These are phyloP conservation scores for Clitoria ternatea DNA, from an alignment of 306 rosid genomes.

Conservation along the genomic window DNA sequence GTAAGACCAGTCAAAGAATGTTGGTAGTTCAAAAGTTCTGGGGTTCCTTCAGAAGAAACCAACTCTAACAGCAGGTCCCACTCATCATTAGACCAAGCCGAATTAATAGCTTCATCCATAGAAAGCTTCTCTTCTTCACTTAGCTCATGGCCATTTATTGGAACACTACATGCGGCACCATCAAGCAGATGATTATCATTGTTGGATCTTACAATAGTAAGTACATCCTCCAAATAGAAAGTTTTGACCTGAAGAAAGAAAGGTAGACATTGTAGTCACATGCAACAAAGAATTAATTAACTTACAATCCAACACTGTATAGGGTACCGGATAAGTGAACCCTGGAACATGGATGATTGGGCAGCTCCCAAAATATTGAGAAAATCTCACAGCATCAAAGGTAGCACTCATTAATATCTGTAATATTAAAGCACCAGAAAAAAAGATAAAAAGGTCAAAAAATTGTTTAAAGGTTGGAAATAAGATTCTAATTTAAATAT, in stretches of 20 bases:
- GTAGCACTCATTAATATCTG: slow-evolving; percentile 99
- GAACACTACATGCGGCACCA: slow-evolving; percentile 26
- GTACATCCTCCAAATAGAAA: slow-evolving; percentile 86
- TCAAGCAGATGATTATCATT: slow-evolving; percentile 57
- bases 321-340: slow-evolving; percentile 80
- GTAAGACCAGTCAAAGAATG: slow-evolving; percentile 75
- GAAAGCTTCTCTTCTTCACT: slow-evolving; percentile 62
- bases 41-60: slow-evolving; percentile 56
- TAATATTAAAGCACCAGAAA: slow-evolving; percentile 13
- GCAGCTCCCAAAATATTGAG: slow-evolving; percentile 92
- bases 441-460: not conserved
- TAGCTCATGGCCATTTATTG: slow-evolving; percentile 34
- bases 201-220: slow-evolving; percentile 52
- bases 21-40: slow-evolving; percentile 62
- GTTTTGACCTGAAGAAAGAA: slow-evolving; percentile 65
- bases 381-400: slow-evolving; percentile 74
- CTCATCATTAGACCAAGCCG: slow-evolving; percentile 81
- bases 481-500: slow-evolving; percentile 4
- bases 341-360: slow-evolving; percentile 87
- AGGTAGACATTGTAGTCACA: not conserved
- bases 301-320: slow-evolving; percentile 19
- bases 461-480: slow-evolving; percentile 10
- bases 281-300: slow-evolving; percentile 12
- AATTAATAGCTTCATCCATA: slow-evolving; percentile 78
- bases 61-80: slow-evolving; percentile 71